Evolutionary conservation across 495 filamentous ascomycete genomes (phyloP), one percentile per base, ranked within the genome.

Genomic region (Rusavskia elegans): DNA sequence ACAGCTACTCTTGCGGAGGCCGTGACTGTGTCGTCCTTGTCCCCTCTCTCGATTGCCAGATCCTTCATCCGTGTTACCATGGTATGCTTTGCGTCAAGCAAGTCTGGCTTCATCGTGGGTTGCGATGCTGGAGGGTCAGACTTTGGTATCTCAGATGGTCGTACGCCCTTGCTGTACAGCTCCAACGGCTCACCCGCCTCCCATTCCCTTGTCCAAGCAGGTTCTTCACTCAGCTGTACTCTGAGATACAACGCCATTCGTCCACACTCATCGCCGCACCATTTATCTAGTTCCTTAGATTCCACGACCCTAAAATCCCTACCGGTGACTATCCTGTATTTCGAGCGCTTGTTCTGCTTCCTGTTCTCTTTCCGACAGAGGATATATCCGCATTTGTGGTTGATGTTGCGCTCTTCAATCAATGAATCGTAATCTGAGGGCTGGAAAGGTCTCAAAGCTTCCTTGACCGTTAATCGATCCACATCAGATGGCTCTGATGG

Each of bases 351-450:
- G 17, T 70, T 54, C 53, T 74, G 61, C 48, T 71, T 74, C 37
- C 66, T 63, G 50, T 79, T 74, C 20, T 73, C 68, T 3, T 68
- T 65, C 3, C 78, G 71, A 64, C 92, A 97, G 11, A 97, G 72
- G 0, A 77, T 66, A 64, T 95, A 97, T 0, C 88, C 90, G 67
- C 92, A 98, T 3, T 73, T 69, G 13, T 74, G 72, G 44, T 83
- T 77, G 58, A 84, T 82, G 59, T 90, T 90, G 54, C 92, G 82
- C 66, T 98, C 92, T 50, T 82, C 75, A 55, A 95, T 79, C 16
- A 96, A 64, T 54, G 82, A 81, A 58, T 94, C 85, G 69, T 89
- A 95, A 65, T 98, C 90, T 17, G 71, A 64, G 1, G 89, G 87
- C 55, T 85, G 82, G 68, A 96, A 96, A n/a, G 74, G 70, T 0